Evolutionary conservation across 176 grass and related monocot genomes (phyloP), one percentile per base, ranked within the genome.

Genomic region (Chloris gayana): DNA sequence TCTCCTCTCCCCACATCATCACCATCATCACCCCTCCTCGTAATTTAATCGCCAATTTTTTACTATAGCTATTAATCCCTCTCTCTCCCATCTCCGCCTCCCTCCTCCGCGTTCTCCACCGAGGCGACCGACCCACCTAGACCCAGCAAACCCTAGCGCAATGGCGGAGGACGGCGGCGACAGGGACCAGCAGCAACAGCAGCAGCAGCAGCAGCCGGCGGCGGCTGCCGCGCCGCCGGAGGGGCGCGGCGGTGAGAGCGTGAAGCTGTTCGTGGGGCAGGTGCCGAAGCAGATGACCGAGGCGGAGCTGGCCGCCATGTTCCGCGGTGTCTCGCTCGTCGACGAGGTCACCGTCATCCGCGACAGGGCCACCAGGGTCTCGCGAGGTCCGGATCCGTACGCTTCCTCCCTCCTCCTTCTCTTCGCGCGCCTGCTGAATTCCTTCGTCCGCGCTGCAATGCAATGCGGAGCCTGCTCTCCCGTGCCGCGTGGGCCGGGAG

Each of bases 301-400:
- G 85, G 70, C 73, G 29, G 88, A 97, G 85, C 87, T 97, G 7
- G 79, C 91, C 12, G 75, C 67, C 65, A 29, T 97, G 85, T 97
- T 97, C 85, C 35, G 70, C 83, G 85, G 69, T 76, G 91, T 97
- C 27, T 72, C 94, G 49, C 8, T 92, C 75, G 91, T 97, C 57
- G 91, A 94, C 82, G 94, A 97, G 85, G 94, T 92, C 89, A 97
- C 88, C 76, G 82, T 97, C 85, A 97, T 97, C 80, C 85, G 87
- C 79, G 95, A 97, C 92, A 92, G 91, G 89, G 85, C 83, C 56
- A 97, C 89, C 74, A 86, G 90, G 76, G 85, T 79, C 38, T 94
- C 95, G 21, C 73, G 95, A 97, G 95, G 95, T 94, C 74, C 73
- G 73, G 83, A 89, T 89, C 83, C 77, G 87, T 72, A 47, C 73